A percentile compares a stretch with the other conserved stretches of the same genome.
phyloP scores from a whole-genome alignment of 495 filamentous ascomycete species.

The Penicillium pulvis region DNA sequence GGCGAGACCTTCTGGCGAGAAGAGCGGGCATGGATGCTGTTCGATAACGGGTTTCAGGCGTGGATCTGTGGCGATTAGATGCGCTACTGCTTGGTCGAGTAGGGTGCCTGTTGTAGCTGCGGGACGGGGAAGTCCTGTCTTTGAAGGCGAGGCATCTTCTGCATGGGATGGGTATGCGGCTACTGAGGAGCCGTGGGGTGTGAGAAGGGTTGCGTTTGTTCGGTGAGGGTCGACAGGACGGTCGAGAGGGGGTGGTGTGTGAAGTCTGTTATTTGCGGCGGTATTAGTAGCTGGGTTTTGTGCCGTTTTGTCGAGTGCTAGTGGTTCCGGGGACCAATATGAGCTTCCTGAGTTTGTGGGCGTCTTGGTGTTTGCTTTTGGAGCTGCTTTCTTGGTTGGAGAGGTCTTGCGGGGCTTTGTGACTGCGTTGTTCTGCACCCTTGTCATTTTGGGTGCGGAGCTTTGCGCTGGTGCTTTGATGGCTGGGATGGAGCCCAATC shows the following conservation, averaged over 20 bases:
- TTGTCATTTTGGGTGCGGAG: slow-evolving; percentile 23
- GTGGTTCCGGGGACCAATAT: slow-evolving; percentile 30
- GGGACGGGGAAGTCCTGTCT: slow-evolving; percentile 47
- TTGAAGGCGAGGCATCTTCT: slow-evolving; percentile 60
- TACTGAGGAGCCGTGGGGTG: slow-evolving; percentile 73
- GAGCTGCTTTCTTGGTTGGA: slow-evolving; percentile 18
- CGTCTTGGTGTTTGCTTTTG: slow-evolving; percentile 15
- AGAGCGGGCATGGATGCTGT: slow-evolving; percentile 72
- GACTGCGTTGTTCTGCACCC: slow-evolving; percentile 32
- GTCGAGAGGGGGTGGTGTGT: slow-evolving; percentile 47
- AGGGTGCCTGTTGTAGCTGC: slow-evolving; percentile 70
- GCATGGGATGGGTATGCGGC: slow-evolving; percentile 54
- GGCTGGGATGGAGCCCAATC: slow-evolving; percentile 50
- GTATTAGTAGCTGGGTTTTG: slow-evolving; percentile 19
- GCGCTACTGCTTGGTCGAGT: slow-evolving; percentile 74
- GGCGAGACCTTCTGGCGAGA: slow-evolving; percentile 77
- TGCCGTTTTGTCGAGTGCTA: slow-evolving; percentile 1
- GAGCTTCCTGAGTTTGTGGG: slow-evolving; percentile 16
- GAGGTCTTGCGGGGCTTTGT: slow-evolving; percentile 36
- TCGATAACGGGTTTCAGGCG: slow-evolving; percentile 74
- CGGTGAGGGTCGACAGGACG: slow-evolving; percentile 63
- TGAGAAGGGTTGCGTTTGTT: slow-evolving; percentile 77
- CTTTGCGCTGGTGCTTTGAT: slow-evolving; percentile 37
- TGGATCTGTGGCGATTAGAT: slow-evolving; percentile 75
- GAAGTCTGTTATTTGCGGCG: slow-evolving; percentile 26